Evolutionary conservation across 106 monocot species (phyloP), one percentile per base, ranked within the genome.

Genomic region (Gastrodia elata): DNA sequence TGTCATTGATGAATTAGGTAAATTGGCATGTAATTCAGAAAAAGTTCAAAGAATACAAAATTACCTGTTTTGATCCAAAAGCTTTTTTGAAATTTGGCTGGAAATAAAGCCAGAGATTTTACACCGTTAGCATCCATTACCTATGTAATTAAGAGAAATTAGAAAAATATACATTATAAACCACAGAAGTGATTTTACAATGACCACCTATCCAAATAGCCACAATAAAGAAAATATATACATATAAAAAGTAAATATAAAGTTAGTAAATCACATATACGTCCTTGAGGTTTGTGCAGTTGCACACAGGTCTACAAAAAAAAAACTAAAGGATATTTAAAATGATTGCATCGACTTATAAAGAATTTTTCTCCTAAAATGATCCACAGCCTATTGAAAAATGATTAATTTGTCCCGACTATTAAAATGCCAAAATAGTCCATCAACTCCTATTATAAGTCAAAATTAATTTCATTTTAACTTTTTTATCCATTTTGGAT

Each of bases 61-160:
- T 40, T 42, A 92, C 96, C 96, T 81, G 56, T 89, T 82, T 96
- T 96, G 71, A 96, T 96, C 92, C 96, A 96, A 71, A 92, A 81
- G 83, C 89, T 92, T 81, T 70, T 96, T 57, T 92, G 89, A 78
- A 96, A 96, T 78, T 88, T 90, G 36, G 92, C 92, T 11, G 96
- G 96, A 70, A 96, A 90, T 38, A 96, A 39, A 73, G 96, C 96
- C 30, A 96, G 80, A 75, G 84, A 92, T 71, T 80, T 89, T 38
- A 84, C 77, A 33, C 87, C 92, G 72, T 88, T 77, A 25, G 81
- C 82, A 86, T 96, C 96, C 84, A 89, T 79, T 22, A 96, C 92
- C 96, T 96, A 78, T 13, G 10, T 41, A 65, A 73, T n/a, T 24
- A 22, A 32, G 61, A 67, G 3, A 67, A 67, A 20, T 67, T 22